phyloP scores from a whole-genome alignment of 768 basidiomycete species.

The Kwoniella sp. region DNA sequence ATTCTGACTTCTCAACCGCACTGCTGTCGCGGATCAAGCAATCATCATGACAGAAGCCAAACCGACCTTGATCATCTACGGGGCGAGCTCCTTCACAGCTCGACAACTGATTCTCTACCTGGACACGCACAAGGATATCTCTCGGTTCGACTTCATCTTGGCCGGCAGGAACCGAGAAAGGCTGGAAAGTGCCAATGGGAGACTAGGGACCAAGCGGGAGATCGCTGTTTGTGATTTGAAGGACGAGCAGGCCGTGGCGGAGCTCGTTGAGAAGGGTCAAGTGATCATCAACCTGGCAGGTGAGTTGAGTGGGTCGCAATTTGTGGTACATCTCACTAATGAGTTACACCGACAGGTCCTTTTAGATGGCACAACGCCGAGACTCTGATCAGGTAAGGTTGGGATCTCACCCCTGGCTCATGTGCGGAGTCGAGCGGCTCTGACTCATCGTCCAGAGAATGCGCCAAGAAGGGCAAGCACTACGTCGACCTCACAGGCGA shows the following conservation, averaged over 20 bases:
- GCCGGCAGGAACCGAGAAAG: conserved; percentile 66
- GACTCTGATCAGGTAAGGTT: conserved; percentile 36
- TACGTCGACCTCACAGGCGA: conserved; percentile 71
- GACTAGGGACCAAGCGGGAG: conserved; percentile 21
- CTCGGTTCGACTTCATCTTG: conserved; percentile 62
- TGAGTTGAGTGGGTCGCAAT: conserved; percentile 12
- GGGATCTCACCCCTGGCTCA: not conserved
- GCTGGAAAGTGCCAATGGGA: conserved; percentile 54
- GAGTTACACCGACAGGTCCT: conserved; percentile 26
- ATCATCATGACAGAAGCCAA: too few species aligned
- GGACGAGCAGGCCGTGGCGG: conserved; percentile 30
- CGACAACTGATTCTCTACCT: conserved; percentile 67
- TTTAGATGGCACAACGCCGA: conserved; percentile 45
- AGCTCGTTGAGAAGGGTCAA: conserved; percentile 24
- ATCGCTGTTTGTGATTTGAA: conserved; percentile 22
- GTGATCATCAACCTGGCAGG: conserved; percentile 48
- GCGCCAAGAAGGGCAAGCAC: conserved; percentile 68
- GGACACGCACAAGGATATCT: conserved; percentile 58
- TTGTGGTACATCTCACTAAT: not conserved
- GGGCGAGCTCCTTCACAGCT: conserved; percentile 56
- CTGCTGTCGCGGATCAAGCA: too few species aligned
- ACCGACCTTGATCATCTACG: conserved; percentile 43
- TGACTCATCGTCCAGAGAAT: conserved; percentile 57
- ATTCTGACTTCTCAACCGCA: too few species aligned
- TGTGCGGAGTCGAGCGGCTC: too few species aligned